These are phyloP conservation scores for Apiospora pterosperma DNA, from an alignment of 2,329 filamentous ascomycete genomes.

Conservation along the genomic window DNA sequence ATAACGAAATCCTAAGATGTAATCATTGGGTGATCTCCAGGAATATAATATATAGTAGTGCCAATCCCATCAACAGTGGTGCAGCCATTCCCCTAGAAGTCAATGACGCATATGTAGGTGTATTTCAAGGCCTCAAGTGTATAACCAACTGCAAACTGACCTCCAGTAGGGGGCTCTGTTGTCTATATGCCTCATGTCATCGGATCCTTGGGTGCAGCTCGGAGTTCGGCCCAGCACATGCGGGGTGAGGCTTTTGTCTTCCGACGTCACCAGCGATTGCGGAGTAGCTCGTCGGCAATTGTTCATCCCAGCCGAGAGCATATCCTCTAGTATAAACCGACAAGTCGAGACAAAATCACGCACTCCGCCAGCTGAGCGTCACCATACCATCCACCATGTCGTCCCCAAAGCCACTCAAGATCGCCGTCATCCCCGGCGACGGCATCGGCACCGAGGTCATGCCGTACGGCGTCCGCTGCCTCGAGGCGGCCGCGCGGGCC, in stretches of 20 bases:
- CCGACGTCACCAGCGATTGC: not conserved
- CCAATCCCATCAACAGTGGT: too few relatives aligned
- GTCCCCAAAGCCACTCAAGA: slow-evolving; percentile 25
- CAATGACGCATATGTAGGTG: too few relatives aligned
- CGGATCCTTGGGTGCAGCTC: too few relatives aligned
- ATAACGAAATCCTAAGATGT: too few relatives aligned
- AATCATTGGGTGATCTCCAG: too few relatives aligned
- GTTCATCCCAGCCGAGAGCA: not conserved
- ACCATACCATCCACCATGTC: not conserved
- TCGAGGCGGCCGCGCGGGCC: slow-evolving; percentile 47
- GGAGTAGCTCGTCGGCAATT: not conserved
- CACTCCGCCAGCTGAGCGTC: not conserved
- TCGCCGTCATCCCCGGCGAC: slow-evolving; percentile 66
- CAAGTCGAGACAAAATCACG: not conserved
- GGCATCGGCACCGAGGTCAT: slow-evolving; percentile 69
- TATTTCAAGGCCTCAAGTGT: too few relatives aligned
- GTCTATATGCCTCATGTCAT: too few relatives aligned
- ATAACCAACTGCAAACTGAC: too few relatives aligned
- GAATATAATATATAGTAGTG: too few relatives aligned
- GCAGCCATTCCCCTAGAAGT: too few relatives aligned
- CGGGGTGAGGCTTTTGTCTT: not conserved
- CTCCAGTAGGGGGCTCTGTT: too few relatives aligned
- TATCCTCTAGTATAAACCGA: not conserved
- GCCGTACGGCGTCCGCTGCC: slow-evolving; percentile 56
- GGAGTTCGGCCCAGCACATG: not conserved